Percentiles rank a stretch among this genome's conserved stretches.
Conservation (phyloP, 495 filamentous ascomycete species). For the Lentithecium fluviatile region DNA sequence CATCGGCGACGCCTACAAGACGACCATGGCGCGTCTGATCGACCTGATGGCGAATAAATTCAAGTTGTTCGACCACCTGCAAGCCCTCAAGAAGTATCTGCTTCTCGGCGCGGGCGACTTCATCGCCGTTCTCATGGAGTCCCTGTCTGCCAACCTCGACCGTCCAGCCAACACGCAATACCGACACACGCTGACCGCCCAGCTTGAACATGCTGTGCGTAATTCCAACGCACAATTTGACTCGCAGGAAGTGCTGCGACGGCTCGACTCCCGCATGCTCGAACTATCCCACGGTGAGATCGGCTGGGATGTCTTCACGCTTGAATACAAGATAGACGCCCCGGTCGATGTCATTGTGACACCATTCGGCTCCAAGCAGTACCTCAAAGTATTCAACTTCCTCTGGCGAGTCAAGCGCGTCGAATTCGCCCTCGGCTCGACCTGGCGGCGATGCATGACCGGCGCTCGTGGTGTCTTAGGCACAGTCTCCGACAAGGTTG, state of each 20-base stretch:
- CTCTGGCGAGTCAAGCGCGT: slow-evolving; percentile 98
- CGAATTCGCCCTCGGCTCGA: slow-evolving; percentile 85
- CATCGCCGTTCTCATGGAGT: slow-evolving; percentile 96
- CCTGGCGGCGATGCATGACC: slow-evolving; percentile 96
- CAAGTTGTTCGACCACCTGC: slow-evolving; percentile 86
- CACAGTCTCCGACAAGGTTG: slow-evolving; percentile 70
- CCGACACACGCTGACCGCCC: slow-evolving; percentile 91
- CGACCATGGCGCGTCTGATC: slow-evolving; percentile 94
- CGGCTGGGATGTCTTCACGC: slow-evolving; percentile 98
- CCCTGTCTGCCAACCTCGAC: slow-evolving; percentile 84
- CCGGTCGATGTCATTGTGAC: slow-evolving; percentile 98
- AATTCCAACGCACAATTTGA: slow-evolving; percentile 97
- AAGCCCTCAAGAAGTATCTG: slow-evolving; percentile 90
- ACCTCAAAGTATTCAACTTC: slow-evolving; percentile 99
- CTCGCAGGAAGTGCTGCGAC: slow-evolving; percentile 83
- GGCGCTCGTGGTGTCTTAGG: slow-evolving; percentile 89
- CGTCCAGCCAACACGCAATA: slow-evolving; percentile 94
- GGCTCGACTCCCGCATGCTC: slow-evolving; percentile 93
- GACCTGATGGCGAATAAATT: slow-evolving; percentile 92
- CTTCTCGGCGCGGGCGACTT: slow-evolving; percentile 96
- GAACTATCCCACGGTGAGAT: slow-evolving; percentile 95
- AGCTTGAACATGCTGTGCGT: slow-evolving; percentile 95
- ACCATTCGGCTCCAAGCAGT: slow-evolving; percentile 89
- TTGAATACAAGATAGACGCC: slow-evolving; percentile 97
- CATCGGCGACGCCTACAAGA: slow-evolving; percentile 96